Conservation (phyloP, 345 rosid species). For the Salix brachista region DNA sequence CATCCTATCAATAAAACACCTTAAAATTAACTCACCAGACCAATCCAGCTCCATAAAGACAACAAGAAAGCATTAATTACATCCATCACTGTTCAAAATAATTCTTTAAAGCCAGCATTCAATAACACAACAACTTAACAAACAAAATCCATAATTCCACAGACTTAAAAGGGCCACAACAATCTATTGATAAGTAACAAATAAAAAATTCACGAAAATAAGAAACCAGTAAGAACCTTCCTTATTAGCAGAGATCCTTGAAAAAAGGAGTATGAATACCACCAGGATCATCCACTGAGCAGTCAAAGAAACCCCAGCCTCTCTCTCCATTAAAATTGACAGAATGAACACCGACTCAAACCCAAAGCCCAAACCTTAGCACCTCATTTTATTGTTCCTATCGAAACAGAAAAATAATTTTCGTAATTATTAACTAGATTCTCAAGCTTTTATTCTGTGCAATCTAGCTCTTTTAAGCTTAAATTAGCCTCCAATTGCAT, state of each 20-base stretch:
- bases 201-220: background rate
- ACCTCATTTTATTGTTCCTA: background rate
- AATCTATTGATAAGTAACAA: background rate
- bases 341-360: slow-evolving; percentile 1
- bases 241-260: slow-evolving; percentile 30
- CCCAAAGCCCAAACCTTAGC: slow-evolving; percentile 5
- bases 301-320: slow-evolving; percentile 5
- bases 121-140: background rate
- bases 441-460: too few relatives aligned
- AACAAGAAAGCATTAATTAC: background rate
- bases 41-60: background rate
- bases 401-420: too few relatives aligned
- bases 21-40: background rate
- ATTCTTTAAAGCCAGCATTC: background rate
- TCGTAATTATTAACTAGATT: too few relatives aligned
- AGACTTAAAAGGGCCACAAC: background rate
- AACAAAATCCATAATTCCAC: background rate
- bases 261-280: slow-evolving; percentile 1
- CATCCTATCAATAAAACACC: background rate
- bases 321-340: slow-evolving; percentile 22
- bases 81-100: background rate
- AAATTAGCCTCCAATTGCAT: too few relatives aligned
- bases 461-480: too few relatives aligned
- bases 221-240: slow-evolving; percentile 24
- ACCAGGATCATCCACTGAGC: slow-evolving; percentile 25